phyloP scores from a whole-genome alignment of 2,329 filamentous ascomycete genomes.

The Rhinocladiella similis region DNA sequence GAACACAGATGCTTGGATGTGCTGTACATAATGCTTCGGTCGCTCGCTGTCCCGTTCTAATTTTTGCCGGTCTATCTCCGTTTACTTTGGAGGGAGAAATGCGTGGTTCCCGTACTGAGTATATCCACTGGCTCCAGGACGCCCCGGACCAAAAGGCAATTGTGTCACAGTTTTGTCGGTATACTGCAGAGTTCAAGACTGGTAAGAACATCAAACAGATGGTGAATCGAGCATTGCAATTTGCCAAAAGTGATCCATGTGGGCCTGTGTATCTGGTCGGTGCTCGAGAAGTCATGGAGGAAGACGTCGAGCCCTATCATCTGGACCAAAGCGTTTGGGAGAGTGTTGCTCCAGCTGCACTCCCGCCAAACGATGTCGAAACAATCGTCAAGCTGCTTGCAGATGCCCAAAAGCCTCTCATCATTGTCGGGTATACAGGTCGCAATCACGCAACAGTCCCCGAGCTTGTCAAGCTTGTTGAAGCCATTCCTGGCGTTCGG shows the following conservation, averaged over 20 bases:
- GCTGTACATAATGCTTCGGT: conserved; percentile 78
- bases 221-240: conserved; percentile 80
- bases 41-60: conserved; percentile 71
- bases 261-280: conserved; percentile 80
- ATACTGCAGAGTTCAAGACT: conserved; percentile 78
- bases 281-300: conserved; percentile 80
- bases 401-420: conserved; percentile 49
- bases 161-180: conserved; percentile 81
- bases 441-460: conserved; percentile 44
- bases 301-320: conserved; percentile 73
- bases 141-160: conserved; percentile 80
- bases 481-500: conserved; percentile 49
- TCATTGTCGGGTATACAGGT: conserved; percentile 54
- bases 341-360: conserved; percentile 66
- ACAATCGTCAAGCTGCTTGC: conserved; percentile 46
- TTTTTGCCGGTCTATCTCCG: conserved; percentile 76
- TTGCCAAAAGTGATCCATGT: conserved; percentile 73
- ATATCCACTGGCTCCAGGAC: conserved; percentile 85
- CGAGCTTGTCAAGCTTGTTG: conserved; percentile 48
- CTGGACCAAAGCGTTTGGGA: conserved; percentile 72
- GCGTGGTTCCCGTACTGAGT: conserved; percentile 73
- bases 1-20: conserved; percentile 74
- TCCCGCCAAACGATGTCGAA: conserved; percentile 51
- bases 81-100: conserved; percentile 77
- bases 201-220: conserved; percentile 86